phyloP scores from a whole-genome alignment of 805 yeast genomes.

The Barnettozyma pratensis region DNA sequence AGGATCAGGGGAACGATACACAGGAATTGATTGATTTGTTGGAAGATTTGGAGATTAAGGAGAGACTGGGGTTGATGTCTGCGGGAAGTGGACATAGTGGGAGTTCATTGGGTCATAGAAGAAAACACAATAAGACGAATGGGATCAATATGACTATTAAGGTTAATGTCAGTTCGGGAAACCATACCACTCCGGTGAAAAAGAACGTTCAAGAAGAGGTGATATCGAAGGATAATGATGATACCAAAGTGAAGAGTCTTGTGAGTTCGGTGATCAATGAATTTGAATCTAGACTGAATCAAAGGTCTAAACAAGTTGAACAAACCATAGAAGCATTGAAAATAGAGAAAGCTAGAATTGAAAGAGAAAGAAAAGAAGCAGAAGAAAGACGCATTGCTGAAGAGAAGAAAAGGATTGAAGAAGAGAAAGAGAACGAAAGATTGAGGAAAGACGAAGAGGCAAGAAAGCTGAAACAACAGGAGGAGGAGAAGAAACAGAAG shows the following conservation, averaged over 20 bases:
- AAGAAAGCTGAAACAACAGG: slow-evolving; percentile 10
- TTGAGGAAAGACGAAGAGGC: slow-evolving; percentile 14
- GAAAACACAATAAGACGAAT: not conserved
- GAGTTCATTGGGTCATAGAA: not conserved
- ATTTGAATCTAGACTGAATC: slow-evolving; percentile 1
- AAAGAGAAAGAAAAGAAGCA: slow-evolving; percentile 13
- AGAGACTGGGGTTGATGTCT: slow-evolving; percentile 10
- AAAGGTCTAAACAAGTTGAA: slow-evolving; percentile 15
- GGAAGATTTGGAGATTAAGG: slow-evolving; percentile 16
- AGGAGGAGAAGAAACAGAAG: slow-evolving; percentile 21
- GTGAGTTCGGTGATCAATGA: slow-evolving; percentile 6
- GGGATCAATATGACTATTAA: not conserved
- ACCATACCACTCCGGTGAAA: not conserved
- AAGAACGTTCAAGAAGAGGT: not conserved
- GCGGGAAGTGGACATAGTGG: not conserved
- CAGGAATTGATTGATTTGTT: slow-evolving; percentile 13
- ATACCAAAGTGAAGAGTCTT: slow-evolving; percentile 11
- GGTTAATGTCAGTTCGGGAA: not conserved
- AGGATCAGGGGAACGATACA: not conserved
- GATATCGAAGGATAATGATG: not conserved
- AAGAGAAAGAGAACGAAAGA: slow-evolving; percentile 12
- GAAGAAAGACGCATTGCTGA: slow-evolving; percentile 13
- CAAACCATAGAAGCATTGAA: slow-evolving; percentile 13
- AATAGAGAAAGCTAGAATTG: slow-evolving; percentile 9
- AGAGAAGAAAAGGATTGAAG: slow-evolving; percentile 9